Percentiles rank a stretch among this genome's conserved stretches.
Conservation (phyloP, 148 eudicot genomes). For the Rhododendron vialii region DNA sequence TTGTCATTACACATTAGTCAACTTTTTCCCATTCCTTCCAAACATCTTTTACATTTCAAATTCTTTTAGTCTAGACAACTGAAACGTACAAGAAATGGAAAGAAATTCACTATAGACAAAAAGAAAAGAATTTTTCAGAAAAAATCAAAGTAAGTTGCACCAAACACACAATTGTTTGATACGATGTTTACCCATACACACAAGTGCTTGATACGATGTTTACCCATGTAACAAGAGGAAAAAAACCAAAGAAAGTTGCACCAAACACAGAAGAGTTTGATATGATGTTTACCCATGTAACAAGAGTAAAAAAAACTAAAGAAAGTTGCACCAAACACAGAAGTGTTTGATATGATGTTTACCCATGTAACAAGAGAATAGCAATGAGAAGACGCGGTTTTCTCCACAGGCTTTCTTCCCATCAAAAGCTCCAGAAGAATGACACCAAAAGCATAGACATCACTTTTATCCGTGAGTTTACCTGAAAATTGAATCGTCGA, state of each 20-base stretch:
- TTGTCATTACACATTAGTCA: neutral
- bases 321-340: neutral
- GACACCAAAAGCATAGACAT: slow-evolving; percentile 77
- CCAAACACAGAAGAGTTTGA: neutral
- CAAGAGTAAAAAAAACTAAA: neutral
- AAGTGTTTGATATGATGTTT: slow-evolving; percentile 9
- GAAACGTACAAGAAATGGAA: neutral
- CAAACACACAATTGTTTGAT: neutral
- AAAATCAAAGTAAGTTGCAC: neutral
- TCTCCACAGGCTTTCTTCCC: slow-evolving; percentile 58
- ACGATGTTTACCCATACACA: slow-evolving; percentile 23
- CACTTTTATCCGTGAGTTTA: slow-evolving; percentile 75
- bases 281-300: neutral
- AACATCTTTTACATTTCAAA: neutral
- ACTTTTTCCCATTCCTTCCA: neutral
- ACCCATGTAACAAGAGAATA: slow-evolving; percentile 72
- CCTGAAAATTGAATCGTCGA: slow-evolving; percentile 30
- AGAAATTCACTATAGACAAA: neutral
- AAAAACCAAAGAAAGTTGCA: neutral
- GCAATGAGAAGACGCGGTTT: slow-evolving; percentile 39
- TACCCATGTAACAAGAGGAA: too few species aligned
- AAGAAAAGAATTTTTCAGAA: neutral
- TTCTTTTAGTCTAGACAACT: neutral
- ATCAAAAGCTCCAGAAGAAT: slow-evolving; percentile 69
- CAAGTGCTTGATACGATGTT: too few species aligned